Evolutionary conservation across 148 eudicot species (phyloP), one percentile per base, ranked within the genome.

Genomic region (Diospyros lotus): DNA sequence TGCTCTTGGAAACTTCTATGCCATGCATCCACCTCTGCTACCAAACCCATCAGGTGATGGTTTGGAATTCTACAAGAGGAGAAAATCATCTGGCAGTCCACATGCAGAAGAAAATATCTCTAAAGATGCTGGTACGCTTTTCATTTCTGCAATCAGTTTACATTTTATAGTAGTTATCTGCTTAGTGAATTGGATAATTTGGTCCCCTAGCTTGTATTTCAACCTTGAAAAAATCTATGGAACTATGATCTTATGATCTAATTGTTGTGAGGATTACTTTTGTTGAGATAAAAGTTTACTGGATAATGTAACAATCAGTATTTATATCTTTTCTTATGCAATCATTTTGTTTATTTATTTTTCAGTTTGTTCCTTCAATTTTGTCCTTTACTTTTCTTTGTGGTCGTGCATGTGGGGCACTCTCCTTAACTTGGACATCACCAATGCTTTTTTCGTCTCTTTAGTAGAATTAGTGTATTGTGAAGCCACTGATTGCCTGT

Each of bases 31-130:
- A 58, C 97, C 99, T 44, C 80, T 95, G 75, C 80, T 95, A 86
- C 99, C 97, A 54, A 93, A 95, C 82, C 99, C 99, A 71, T 84
- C 96, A 56, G 96, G 94, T 44, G 96, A 89, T 76, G 93, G 89
- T 73, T 54, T 87, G 67, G 79, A 89, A 71, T 87, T 82, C 72
- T 89, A 92, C 62, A 87, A 75, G 81, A 92, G 75, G 75, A 86
- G 71, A 65, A 73, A 80, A 73, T 68, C 85, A 39, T 75, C 71
- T 50, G 71, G 59, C 60, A 74, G 59, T 64, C 51, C 80, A 66
- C 75, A 77, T 74, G 86, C 59, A 59, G 80, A 75, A 82, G 83
- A 75, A 74, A 80, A 53, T 72, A 59, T 73, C 59, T 40, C 72
- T 44, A 79, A 66, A 48, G 64, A 66, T 73, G 75, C 77, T 80